A percentile compares a stretch with the other conserved stretches of the same genome.
Conservation (phyloP, 2,329 filamentous ascomycete genomes). For the Pseudogymnoascus sp. region DNA sequence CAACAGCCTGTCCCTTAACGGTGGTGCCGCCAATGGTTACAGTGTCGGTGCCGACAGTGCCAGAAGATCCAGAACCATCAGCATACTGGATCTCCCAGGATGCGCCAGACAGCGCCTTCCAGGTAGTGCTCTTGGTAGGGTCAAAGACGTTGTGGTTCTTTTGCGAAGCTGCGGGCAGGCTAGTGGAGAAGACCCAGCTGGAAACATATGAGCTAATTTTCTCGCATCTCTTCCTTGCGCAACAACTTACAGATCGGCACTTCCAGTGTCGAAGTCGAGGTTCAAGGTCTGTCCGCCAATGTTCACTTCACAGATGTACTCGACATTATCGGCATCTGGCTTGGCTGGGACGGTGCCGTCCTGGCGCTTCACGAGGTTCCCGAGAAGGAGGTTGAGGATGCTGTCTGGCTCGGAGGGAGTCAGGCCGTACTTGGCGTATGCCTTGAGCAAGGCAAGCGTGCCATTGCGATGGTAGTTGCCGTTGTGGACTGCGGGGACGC, state of each 20-base stretch:
- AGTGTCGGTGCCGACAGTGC: conserved; percentile 28
- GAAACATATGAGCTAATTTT: not conserved
- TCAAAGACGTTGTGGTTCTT: conserved; percentile 20
- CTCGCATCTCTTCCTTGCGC: not conserved
- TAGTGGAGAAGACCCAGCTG: conserved; percentile 28
- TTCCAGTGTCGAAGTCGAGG: conserved; percentile 28
- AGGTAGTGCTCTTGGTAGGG: conserved; percentile 22
- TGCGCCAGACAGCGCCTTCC: conserved; percentile 20
- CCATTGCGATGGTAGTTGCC: conserved; percentile 25
- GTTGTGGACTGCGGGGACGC: conserved; percentile 24
- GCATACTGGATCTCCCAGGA: conserved; percentile 26
- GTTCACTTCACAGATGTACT: conserved; percentile 23
- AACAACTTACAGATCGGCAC: conserved; percentile 25
- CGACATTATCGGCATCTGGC: conserved; percentile 19
- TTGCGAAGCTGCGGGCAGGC: conserved; percentile 15
- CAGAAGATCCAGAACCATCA: conserved; percentile 31
- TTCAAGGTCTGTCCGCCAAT: conserved; percentile 26
- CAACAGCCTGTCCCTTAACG: conserved; percentile 25
- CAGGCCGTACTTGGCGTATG: conserved; percentile 27
- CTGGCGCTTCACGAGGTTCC: conserved; percentile 23
- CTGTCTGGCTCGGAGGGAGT: conserved; percentile 19
- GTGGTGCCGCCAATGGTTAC: conserved; percentile 28
- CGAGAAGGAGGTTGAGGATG: conserved; percentile 15
- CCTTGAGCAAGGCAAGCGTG: conserved; percentile 26
- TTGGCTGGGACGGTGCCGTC: conserved; percentile 19